Evolutionary conservation across 2,329 filamentous ascomycete species (phyloP), one percentile per base, ranked within the genome.

Genomic region (Fulvia fulva): DNA sequence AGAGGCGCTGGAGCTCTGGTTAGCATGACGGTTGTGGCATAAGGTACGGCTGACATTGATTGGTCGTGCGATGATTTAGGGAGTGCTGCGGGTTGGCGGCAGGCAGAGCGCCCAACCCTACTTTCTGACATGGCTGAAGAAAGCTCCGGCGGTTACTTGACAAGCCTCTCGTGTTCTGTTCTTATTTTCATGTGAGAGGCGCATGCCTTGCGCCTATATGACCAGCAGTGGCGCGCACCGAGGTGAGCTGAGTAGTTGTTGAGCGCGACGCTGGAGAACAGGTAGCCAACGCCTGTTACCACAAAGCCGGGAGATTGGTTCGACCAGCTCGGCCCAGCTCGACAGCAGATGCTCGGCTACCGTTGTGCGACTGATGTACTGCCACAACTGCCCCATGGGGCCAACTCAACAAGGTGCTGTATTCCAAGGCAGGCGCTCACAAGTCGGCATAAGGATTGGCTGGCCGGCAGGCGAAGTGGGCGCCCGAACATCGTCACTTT

Each of bases 1-100:
- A 53, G 34, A 44, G 26, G 22, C 22, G 43, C 23, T 43, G 32
- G 21, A n/a, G 30, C n/a, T 6, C 14, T 43, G 53, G 23, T 56
- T 28, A 53, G 44, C 53, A 62, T 62, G 56, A 62, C 60, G 60
- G 46, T 26, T 55, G 60, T 62, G 60, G 60, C 57, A 47, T 50
- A 50, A 60, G 57, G 60, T 53, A 64, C 60, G 22, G 34, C 9
- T 30, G n/a, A 25, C 16, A 32, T 11, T 57, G 47, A 58, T 62
- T 64, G 62, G 62, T 51, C 46, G 52, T 41, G 34, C 41, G 55
- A 51, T 25, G 44, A 41, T 32, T 51, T 53, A 53, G 54, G 34
- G 45, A 43, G 34, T 52, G 43, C 34, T 61, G 60, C 56, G 30
- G 55, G 58, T 56, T 61, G 58, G 54, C 54, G 58, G 58, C 44